phyloP scores from a whole-genome alignment of 164 flowering plant genomes.

The Chloranthus sessilifolius region DNA sequence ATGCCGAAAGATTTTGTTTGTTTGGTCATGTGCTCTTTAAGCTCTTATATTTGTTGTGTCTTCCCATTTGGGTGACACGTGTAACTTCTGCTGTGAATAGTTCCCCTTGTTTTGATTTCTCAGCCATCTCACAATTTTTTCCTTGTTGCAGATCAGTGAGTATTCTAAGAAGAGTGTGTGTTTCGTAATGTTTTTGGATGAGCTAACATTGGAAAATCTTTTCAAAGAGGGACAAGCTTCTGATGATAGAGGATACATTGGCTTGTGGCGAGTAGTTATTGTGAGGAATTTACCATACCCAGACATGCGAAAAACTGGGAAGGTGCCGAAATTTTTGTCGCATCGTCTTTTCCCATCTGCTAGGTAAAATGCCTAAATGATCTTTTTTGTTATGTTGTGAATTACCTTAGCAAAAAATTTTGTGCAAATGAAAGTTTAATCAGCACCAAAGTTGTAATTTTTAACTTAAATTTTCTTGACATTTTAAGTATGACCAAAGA shows the following conservation, averaged over 20 bases:
- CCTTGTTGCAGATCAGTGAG: slow-evolving; percentile 69
- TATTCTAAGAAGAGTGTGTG: slow-evolving; percentile 82
- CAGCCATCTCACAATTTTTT: slow-evolving; percentile 8
- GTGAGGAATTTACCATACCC: slow-evolving; percentile 81
- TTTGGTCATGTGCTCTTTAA: no score
- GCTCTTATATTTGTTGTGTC: no score
- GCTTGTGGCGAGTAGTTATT: slow-evolving; percentile 77
- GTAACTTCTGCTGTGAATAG: no score
- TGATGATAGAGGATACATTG: slow-evolving; percentile 61
- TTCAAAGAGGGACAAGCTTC: slow-evolving; percentile 63
- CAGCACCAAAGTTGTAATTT: no score
- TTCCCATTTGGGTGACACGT: no score
- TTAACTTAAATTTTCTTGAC: no score
- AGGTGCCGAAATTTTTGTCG: slow-evolving; percentile 90
- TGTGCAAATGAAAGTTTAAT: no score
- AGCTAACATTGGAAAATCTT: slow-evolving; percentile 53
- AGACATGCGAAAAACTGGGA: slow-evolving; percentile 92
- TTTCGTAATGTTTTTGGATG: slow-evolving; percentile 95
- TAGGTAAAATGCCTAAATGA: slow-evolving; percentile 37
- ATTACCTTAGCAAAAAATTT: no score
- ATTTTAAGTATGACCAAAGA: no score
- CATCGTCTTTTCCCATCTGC: slow-evolving; percentile 93
- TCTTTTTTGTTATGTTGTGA: not conserved
- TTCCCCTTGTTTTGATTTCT: not conserved
- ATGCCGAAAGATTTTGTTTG: no score